These are phyloP conservation scores for Rosellinia necatrix DNA, from an alignment of 2,329 filamentous ascomycete species.

Conservation along the genomic window DNA sequence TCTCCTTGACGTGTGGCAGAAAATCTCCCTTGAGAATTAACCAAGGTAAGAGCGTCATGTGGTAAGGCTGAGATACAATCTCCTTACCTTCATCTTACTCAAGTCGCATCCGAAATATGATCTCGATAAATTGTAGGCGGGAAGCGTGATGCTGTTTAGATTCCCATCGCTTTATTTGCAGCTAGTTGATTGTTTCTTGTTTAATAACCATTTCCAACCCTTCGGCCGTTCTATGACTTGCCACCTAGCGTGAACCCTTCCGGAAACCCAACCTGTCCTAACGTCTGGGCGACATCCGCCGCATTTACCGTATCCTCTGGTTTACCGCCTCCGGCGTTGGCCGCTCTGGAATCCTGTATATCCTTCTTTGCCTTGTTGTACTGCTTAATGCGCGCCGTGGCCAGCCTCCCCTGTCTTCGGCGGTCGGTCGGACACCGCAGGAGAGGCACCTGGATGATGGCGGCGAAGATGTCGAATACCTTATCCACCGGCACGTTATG, in stretches of 20 bases:
- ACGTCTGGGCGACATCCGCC: slow-evolving; percentile 31
- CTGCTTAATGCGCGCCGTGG: slow-evolving; percentile 48
- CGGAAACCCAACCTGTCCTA: slow-evolving; percentile 35
- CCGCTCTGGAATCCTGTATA: slow-evolving; percentile 29
- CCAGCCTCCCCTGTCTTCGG: slow-evolving; percentile 47
- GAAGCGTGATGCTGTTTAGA: neutral
- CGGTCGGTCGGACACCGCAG: slow-evolving; percentile 52
- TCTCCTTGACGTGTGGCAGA: slow-evolving; percentile 31
- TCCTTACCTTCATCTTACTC: no score
- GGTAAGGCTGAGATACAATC: neutral
- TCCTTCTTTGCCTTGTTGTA: slow-evolving; percentile 50
- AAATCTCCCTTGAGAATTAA: slow-evolving; percentile 21
- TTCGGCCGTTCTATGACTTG: neutral
- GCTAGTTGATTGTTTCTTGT: neutral
- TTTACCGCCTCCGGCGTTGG: neutral
- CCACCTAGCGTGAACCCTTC: slow-evolving; percentile 27
- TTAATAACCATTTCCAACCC: neutral
- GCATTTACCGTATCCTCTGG: slow-evolving; percentile 20
- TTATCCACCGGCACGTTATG: slow-evolving; percentile 49
- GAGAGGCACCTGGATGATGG: slow-evolving; percentile 54
- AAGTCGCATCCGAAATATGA: no score
- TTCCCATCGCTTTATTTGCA: neutral
- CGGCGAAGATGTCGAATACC: slow-evolving; percentile 53
- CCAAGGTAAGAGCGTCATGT: slow-evolving; percentile 6
- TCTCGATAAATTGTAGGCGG: no score